Evolutionary conservation across 768 basidiomycete genomes (phyloP), one percentile per base, ranked within the genome.

Genomic region (Tephrocybe sp.): DNA sequence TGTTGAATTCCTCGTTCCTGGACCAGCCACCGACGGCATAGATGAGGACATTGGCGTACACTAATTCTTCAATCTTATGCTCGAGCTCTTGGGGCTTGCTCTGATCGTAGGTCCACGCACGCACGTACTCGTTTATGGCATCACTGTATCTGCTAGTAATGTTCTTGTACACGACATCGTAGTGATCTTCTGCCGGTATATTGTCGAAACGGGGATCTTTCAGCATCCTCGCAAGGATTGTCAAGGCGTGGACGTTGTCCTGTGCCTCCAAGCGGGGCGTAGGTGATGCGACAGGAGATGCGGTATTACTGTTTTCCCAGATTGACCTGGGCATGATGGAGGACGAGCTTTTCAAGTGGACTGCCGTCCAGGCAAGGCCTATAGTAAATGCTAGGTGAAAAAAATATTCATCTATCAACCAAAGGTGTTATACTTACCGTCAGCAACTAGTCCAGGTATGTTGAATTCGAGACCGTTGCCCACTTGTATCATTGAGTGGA

Each of bases 391-490:
- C 21, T 38, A 53, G 34, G n/a, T 44, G 21, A 34, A 18, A 13
- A 15, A 5, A n/a, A n/a, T n/a, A n/a, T n/a, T 26, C 4, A 25
- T 19, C 30, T 18, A 16, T 21, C 22, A 11, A 36, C 24, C 13
- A 16, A 4, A n/a, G n/a, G n/a, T n/a, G 3, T 34, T 37, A 35
- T 21, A n/a, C 60, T 18, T 46, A 84, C 86, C 87, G 69, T 88
- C 86, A 1, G 78, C 79, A 2, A 79, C 63, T 39, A 85, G 62
- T 0, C 85, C 86, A 6, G 78, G 74, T 18, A 84, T 48, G 3
- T 61, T 70, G 51, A 87, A 87, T 60, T 88, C 87, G 3, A 75
- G 62, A 3, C 84, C 86, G 62, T 80, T 79, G 12, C 83, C 85
- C 2, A 67, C 55, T 55, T 87, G 83, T 37, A 89, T 87, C 31